Conservation (phyloP, 192 early-diverging fungal genomes). For the Rhizoclosmatium sp. region DNA sequence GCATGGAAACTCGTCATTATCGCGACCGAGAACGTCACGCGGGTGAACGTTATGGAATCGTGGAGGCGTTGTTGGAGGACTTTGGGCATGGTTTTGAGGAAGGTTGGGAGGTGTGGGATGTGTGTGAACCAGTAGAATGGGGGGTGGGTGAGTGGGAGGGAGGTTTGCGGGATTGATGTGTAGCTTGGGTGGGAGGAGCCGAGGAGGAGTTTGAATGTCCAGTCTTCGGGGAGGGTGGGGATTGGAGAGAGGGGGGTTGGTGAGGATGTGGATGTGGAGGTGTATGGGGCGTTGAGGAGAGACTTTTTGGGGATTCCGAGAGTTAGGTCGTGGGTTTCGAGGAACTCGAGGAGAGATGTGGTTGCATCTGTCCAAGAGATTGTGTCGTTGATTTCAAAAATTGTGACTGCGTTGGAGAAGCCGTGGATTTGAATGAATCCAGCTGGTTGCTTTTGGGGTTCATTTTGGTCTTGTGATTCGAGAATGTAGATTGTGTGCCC, state of each 20-base stretch:
- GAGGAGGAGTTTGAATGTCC: conserved; percentile 8
- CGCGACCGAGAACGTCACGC: no score
- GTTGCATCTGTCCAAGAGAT: conserved; percentile 32
- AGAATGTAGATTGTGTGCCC: background rate
- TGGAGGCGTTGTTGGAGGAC: conserved; percentile 27
- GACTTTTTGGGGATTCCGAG: no score
- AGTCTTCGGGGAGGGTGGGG: background rate
- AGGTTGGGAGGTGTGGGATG: background rate
- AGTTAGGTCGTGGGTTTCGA: conserved; percentile 9
- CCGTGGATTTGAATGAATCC: background rate
- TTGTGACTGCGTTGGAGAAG: background rate
- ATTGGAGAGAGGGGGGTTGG: no score
- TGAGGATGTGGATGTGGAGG: no score
- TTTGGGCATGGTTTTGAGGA: conserved; percentile 19
- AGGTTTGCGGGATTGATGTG: background rate
- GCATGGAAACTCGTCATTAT: no score
- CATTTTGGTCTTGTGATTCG: background rate
- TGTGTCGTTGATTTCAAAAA: conserved; percentile 15
- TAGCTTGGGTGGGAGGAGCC: conserved; percentile 5
- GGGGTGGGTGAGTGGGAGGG: background rate
- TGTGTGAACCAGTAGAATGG: conserved; percentile 30
- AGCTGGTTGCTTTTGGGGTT: background rate
- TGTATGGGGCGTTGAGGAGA: background rate
- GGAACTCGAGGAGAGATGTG: conserved; percentile 15
- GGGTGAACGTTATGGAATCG: no score